Evolutionary conservation across 1,139 yeast species (phyloP).

Genomic region (Candida sp.): DNA sequence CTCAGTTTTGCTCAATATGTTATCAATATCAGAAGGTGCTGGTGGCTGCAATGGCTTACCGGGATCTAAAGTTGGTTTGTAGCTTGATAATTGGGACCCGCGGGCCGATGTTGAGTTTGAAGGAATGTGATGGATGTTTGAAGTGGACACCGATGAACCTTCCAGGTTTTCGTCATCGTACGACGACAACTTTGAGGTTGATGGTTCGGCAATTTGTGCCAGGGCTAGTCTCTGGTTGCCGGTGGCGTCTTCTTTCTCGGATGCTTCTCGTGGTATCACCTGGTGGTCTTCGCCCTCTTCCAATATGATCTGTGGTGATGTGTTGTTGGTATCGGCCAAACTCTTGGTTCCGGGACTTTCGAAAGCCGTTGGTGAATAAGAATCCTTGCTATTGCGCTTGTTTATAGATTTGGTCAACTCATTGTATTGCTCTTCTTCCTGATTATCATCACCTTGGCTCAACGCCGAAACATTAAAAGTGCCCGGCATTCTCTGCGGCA

Average conservation of each 20-base stretch:
- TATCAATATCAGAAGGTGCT: constrained; percentile 14
- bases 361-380: constrained; percentile 6
- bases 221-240: background rate
- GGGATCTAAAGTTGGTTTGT: constrained; percentile 43
- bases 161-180: background rate
- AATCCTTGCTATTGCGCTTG: constrained; percentile 10
- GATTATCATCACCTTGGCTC: constrained; percentile 21
- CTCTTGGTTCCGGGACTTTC: constrained; percentile 6
- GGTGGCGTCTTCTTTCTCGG: constrained; percentile 3
- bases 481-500: constrained; percentile 62
- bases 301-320: constrained; percentile 4
- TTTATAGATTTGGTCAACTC: constrained; percentile 11
- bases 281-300: constrained; percentile 8
- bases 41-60: constrained; percentile 29
- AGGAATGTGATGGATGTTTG: constrained; percentile 4
- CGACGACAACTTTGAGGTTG: constrained; percentile 3
- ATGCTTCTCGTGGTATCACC: background rate
- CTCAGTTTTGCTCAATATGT: constrained; percentile 16
- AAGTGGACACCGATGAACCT: background rate
- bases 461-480: constrained; percentile 62
- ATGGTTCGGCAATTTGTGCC: background rate
- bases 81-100: constrained; percentile 16
- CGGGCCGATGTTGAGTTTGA: constrained; percentile 10
- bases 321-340: background rate
- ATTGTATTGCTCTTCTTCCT: constrained; percentile 20